phyloP scores from a whole-genome alignment of 2,329 filamentous ascomycete species.

The Xylaria sp. region DNA sequence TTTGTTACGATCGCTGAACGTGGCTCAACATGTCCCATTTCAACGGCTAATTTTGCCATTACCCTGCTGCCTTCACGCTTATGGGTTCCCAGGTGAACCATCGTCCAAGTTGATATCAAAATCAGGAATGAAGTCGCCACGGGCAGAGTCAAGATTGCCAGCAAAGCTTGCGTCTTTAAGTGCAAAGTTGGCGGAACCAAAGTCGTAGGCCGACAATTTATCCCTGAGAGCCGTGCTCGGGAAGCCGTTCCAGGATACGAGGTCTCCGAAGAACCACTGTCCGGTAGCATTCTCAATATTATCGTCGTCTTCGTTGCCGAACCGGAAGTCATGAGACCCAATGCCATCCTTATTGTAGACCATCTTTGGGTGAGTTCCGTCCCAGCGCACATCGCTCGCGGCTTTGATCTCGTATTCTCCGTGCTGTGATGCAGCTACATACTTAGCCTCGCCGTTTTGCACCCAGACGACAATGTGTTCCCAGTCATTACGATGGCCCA shows the following conservation, averaged over 20 bases:
- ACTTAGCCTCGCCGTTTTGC: slow-evolving; percentile 42
- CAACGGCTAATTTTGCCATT: background rate
- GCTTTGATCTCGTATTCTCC: slow-evolving; percentile 46
- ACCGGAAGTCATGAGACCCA: slow-evolving; percentile 48
- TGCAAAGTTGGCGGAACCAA: slow-evolving; percentile 44
- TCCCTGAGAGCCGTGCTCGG: slow-evolving; percentile 44
- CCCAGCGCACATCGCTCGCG: slow-evolving; percentile 46
- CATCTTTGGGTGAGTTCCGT: slow-evolving; percentile 48
- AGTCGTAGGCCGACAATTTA: slow-evolving; percentile 45
- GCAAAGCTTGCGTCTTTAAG: slow-evolving; percentile 45
- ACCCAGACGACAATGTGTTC: slow-evolving; percentile 50
- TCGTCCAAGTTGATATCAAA: slow-evolving; percentile 63
- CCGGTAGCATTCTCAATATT: slow-evolving; percentile 48
- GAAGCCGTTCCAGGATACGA: slow-evolving; percentile 48
- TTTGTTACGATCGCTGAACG: background rate
- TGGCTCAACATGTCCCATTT: background rate
- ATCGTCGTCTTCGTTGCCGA: slow-evolving; percentile 46
- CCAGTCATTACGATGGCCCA: slow-evolving; percentile 55
- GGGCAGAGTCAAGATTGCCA: slow-evolving; percentile 42
- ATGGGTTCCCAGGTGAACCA: slow-evolving; percentile 46
- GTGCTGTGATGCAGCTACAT: slow-evolving; percentile 47
- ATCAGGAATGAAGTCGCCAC: slow-evolving; percentile 65
- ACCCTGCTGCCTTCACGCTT: background rate
- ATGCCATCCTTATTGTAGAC: slow-evolving; percentile 50
- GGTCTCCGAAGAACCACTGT: slow-evolving; percentile 46